These are phyloP conservation scores for Carex parvula DNA, from an alignment of 176 grass and related monocot genomes.

Conservation along the genomic window DNA sequence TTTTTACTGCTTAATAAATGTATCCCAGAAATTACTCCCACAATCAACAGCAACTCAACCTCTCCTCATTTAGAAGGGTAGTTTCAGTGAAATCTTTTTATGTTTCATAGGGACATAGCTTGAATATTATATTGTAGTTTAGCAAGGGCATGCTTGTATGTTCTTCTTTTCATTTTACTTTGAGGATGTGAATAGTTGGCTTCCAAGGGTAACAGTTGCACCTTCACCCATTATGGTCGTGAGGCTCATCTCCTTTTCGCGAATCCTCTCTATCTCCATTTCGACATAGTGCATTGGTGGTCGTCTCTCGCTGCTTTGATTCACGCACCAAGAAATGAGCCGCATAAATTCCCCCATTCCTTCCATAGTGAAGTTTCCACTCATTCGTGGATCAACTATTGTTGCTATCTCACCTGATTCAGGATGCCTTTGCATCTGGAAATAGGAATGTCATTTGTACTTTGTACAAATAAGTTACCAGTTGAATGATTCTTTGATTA, in stretches of 20 bases:
- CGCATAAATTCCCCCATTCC: conserved; percentile 68
- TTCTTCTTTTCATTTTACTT: conserved; percentile 33
- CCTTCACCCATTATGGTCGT: conserved; percentile 57
- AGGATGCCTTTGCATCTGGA: conserved; percentile 59
- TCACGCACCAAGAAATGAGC: conserved; percentile 70
- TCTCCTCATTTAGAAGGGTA: background rate
- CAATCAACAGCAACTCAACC: background rate
- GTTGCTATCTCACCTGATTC: conserved; percentile 40
- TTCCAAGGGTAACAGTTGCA: conserved; percentile 88
- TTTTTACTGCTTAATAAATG: background rate
- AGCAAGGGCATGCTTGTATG: background rate
- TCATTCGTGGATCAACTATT: conserved; percentile 59
- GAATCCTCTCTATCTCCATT: conserved; percentile 68
- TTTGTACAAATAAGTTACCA: background rate
- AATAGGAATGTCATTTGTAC: conserved; percentile 15
- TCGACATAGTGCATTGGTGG: conserved; percentile 77
- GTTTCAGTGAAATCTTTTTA: background rate
- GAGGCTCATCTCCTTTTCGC: conserved; percentile 65
- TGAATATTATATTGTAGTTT: background rate
- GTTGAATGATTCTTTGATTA: conserved; percentile 32
- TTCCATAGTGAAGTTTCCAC: conserved; percentile 49
- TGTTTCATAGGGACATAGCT: background rate
- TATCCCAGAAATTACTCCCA: background rate
- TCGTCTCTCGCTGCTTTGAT: conserved; percentile 39
- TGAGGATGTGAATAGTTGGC: conserved; percentile 79